Evolutionary conservation across 441 rosid genomes (phyloP).

Genomic region (Metrosideros polymorpha): DNA sequence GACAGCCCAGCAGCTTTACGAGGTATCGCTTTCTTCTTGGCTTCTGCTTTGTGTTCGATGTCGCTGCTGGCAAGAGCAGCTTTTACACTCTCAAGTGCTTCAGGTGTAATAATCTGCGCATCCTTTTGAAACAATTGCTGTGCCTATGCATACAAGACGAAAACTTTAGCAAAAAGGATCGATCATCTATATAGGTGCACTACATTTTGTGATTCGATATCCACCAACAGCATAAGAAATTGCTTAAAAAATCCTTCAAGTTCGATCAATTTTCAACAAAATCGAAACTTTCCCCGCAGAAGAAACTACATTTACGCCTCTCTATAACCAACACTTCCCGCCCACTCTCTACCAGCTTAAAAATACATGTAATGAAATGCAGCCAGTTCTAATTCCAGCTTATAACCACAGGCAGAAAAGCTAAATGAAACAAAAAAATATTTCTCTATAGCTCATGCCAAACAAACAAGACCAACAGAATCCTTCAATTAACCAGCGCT

Average conservation of each 20-base stretch:
- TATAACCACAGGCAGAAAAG: not conserved
- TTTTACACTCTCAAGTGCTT: constrained; percentile 88
- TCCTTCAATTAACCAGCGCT: not conserved
- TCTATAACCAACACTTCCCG: not conserved
- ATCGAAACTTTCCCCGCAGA: not conserved
- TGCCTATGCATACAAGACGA: constrained; percentile 35
- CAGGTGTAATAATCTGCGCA: constrained; percentile 87
- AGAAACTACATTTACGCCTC: not conserved
- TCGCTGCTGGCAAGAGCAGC: constrained; percentile 94
- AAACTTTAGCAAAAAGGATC: not conserved
- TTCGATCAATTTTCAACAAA: not conserved
- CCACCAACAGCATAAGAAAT: not conserved
- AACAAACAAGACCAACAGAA: not conserved
- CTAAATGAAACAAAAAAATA: not conserved
- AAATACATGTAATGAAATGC: not conserved
- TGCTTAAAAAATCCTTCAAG: not conserved
- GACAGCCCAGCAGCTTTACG: constrained; percentile 92
- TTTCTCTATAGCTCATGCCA: not conserved
- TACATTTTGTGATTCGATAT: not conserved
- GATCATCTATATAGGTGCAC: not conserved
- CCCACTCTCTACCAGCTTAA: not conserved
- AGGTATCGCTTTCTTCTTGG: constrained; percentile 84
- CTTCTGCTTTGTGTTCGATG: constrained; percentile 81
- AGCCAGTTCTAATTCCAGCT: not conserved
- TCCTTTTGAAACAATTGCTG: constrained; percentile 91